Conservation (phyloP, 1,139 yeast species). For the Yamadazyma jaroonii region DNA sequence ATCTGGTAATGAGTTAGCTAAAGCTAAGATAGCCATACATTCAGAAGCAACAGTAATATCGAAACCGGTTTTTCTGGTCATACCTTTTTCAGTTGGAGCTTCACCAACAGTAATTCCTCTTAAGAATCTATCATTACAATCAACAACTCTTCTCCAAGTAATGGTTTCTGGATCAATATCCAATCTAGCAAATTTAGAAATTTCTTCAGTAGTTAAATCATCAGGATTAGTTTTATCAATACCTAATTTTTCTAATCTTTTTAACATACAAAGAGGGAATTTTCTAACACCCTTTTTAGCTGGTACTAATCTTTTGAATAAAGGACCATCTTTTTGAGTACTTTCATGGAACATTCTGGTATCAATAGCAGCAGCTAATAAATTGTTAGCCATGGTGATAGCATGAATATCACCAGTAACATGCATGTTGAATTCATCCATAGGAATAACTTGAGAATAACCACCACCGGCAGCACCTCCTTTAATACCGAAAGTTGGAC, state of each 20-base stretch:
- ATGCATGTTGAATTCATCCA: slow-evolving; percentile 99
- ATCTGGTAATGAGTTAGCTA: slow-evolving; percentile 76
- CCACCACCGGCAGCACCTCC: slow-evolving; percentile 99
- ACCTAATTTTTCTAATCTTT: slow-evolving; percentile 77
- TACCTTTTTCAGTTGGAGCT: slow-evolving; percentile 94
- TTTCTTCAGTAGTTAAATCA: slow-evolving; percentile 78
- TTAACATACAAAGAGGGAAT: slow-evolving; percentile 76
- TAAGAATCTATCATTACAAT: slow-evolving; percentile 89
- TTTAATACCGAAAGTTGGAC: slow-evolving; percentile 97
- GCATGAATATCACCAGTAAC: slow-evolving; percentile 99
- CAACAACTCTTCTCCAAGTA: slow-evolving; percentile 96
- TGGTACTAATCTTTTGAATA: slow-evolving; percentile 86
- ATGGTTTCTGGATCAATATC: slow-evolving; percentile 93
- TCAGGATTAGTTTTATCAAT: slow-evolving; percentile 79
- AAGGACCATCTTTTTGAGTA: slow-evolving; percentile 87
- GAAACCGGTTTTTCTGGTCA: slow-evolving; percentile 86
- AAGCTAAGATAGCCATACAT: slow-evolving; percentile 97
- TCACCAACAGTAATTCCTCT: slow-evolving; percentile 91
- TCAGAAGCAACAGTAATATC: slow-evolving; percentile 97
- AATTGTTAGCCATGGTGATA: slow-evolving; percentile 90
- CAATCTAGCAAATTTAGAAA: slow-evolving; percentile 72
- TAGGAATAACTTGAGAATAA: slow-evolving; percentile 96
- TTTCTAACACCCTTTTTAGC: slow-evolving; percentile 77
- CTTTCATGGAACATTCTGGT: slow-evolving; percentile 96
- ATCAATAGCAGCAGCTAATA: slow-evolving; percentile 96